These are phyloP conservation scores for Selaginella tamariscina DNA, from an alignment of 75 land plant genomes.

Conservation along the genomic window DNA sequence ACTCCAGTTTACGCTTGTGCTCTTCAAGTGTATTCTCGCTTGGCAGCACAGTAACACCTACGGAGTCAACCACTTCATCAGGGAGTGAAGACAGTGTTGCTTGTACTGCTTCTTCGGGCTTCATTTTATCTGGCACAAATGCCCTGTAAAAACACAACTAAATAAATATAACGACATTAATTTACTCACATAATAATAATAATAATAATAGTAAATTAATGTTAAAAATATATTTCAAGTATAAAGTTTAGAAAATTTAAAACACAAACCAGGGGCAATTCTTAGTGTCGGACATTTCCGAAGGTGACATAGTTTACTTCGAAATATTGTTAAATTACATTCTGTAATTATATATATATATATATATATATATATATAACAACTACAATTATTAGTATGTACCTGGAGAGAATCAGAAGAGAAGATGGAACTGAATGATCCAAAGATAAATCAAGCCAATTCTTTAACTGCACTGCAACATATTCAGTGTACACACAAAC, in stretches of 20 bases:
- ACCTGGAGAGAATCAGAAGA: slow-evolving; percentile 93
- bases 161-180: too few relatives aligned
- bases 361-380: too few relatives aligned
- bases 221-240: neutral
- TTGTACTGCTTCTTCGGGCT: slow-evolving; percentile 85
- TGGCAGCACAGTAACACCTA: slow-evolving; percentile 54
- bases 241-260: neutral
- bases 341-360: too few relatives aligned
- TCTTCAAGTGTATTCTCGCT: slow-evolving; percentile 82
- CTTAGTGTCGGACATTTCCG: too few relatives aligned
- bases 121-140: slow-evolving; percentile 72
- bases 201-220: too few relatives aligned
- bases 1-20: slow-evolving; percentile 82
- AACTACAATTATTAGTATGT: slow-evolving; percentile 4
- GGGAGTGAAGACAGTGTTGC: slow-evolving; percentile 93
- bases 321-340: too few relatives aligned
- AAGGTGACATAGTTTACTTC: too few relatives aligned
- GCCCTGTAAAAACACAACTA: slow-evolving; percentile 44
- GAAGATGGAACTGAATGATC: slow-evolving; percentile 92
- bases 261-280: too few relatives aligned
- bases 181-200: too few relatives aligned
- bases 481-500: too few relatives aligned
- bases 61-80: slow-evolving; percentile 92
- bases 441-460: slow-evolving; percentile 94
- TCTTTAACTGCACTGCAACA: slow-evolving; percentile 11